Percentiles rank a stretch among this genome's conserved stretches.
Conservation (phyloP, 345 rosid species). For the Eucalyptus tenuipes region DNA sequence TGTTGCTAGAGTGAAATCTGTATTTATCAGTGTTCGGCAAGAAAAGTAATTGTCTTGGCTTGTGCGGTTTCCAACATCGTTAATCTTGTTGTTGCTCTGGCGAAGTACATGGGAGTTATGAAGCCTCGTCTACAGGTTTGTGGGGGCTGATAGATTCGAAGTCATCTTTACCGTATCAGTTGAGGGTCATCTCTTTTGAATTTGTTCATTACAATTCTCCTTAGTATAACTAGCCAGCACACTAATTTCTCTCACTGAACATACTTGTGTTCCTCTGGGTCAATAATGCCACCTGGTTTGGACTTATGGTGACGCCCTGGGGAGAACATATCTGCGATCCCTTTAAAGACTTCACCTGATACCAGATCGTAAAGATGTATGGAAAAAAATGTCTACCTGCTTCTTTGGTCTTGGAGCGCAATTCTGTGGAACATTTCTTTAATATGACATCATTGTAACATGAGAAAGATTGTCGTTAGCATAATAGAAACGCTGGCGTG, state of each 20-base stretch:
- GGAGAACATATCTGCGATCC: background rate
- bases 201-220: background rate
- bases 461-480: background rate
- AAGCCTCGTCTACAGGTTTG: background rate
- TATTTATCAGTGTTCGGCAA: background rate
- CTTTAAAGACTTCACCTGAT: background rate
- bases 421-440: background rate
- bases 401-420: background rate
- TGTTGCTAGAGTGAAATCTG: background rate
- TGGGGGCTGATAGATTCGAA: background rate
- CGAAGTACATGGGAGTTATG: background rate
- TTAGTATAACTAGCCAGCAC: background rate
- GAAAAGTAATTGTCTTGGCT: background rate
- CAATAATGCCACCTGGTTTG: background rate
- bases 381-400: background rate
- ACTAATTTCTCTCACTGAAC: background rate
- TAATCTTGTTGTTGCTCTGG: background rate
- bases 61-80: background rate
- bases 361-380: background rate
- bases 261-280: background rate
- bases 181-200: background rate
- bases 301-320: background rate
- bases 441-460: background rate
- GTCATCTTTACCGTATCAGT: background rate
- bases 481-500: background rate